Conservation (phyloP, 2,329 filamentous ascomycete genomes). For the Fusarium sp. region DNA sequence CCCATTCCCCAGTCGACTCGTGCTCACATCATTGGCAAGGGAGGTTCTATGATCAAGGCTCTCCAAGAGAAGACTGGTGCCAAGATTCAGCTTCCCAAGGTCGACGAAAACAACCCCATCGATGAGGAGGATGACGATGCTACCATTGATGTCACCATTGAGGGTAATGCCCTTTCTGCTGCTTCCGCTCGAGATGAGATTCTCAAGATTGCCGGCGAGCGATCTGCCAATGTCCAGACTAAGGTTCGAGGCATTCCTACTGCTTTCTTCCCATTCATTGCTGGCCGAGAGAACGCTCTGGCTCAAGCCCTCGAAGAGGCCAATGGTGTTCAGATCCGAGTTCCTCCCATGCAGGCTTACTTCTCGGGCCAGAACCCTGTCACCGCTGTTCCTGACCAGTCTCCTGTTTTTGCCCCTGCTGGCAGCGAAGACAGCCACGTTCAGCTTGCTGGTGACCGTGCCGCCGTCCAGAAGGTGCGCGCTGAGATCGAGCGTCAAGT, state of each 20-base stretch:
- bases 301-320: constrained; percentile 79
- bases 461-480: constrained; percentile 82
- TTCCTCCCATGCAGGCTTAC: constrained; percentile 86
- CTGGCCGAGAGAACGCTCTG: constrained; percentile 78
- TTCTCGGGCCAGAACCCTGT: constrained; percentile 75
- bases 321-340: constrained; percentile 81
- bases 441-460: constrained; percentile 85
- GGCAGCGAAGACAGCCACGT: constrained; percentile 79
- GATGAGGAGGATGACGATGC: constrained; percentile 83
- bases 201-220: constrained; percentile 86
- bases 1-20: constrained; percentile 85
- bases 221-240: constrained; percentile 82
- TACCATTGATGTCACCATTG: constrained; percentile 86
- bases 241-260: constrained; percentile 86
- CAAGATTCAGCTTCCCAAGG: constrained; percentile 87
- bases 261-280: constrained; percentile 96
- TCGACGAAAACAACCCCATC: constrained; percentile 69
- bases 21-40: constrained; percentile 92
- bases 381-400: constrained; percentile 70
- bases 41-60: constrained; percentile 88
- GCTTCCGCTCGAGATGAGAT: constrained; percentile 87
- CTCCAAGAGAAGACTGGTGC: constrained; percentile 92
- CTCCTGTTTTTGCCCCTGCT: constrained; percentile 77
- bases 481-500: constrained; percentile 84
- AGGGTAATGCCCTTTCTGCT: constrained; percentile 90